Conservation (phyloP, 1,284 basidiomycete species). For the Kwoniella shivajii region DNA sequence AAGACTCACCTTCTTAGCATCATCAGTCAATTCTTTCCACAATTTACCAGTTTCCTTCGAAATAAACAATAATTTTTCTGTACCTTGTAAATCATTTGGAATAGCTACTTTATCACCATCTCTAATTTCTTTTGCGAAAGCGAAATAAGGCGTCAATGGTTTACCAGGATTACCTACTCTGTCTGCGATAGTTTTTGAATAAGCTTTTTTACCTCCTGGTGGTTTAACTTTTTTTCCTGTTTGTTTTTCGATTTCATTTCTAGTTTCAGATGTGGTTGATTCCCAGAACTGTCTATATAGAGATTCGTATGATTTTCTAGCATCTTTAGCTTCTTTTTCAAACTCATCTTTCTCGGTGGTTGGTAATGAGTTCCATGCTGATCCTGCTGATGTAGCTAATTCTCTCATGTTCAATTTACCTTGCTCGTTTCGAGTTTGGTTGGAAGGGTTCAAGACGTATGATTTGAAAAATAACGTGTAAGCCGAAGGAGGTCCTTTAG, state of each 20-base stretch:
- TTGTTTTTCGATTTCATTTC: conserved; percentile 23
- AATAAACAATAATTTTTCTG: conserved; percentile 3
- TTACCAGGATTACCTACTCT: conserved; percentile 35
- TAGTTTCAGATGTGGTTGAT: conserved; percentile 23
- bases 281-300: conserved; percentile 36
- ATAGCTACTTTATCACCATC: conserved; percentile 3
- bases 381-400: conserved; percentile 15
- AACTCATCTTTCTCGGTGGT: conserved; percentile 6
- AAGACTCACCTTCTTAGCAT: conserved; percentile 39
- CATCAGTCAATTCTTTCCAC: conserved; percentile 35
- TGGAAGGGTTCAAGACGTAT: conserved; percentile 2
- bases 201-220: conserved; percentile 28
- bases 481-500: conserved; percentile 23
- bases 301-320: conserved; percentile 16
- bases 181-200: conserved; percentile 17
- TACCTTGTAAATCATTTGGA: conserved; percentile 7
- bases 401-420: conserved; percentile 26
- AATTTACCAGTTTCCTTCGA: conserved; percentile 30
- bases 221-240: conserved; percentile 30
- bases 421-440: conserved; percentile 3
- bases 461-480: conserved; percentile 38
- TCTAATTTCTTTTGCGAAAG: conserved; percentile 17
- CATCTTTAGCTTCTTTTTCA: conserved; percentile 4
- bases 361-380: conserved; percentile 26
- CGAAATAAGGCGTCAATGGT: conserved; percentile 37